phyloP scores from a whole-genome alignment of 2,329 filamentous ascomycete species.

The Pseudopyricularia javanii region DNA sequence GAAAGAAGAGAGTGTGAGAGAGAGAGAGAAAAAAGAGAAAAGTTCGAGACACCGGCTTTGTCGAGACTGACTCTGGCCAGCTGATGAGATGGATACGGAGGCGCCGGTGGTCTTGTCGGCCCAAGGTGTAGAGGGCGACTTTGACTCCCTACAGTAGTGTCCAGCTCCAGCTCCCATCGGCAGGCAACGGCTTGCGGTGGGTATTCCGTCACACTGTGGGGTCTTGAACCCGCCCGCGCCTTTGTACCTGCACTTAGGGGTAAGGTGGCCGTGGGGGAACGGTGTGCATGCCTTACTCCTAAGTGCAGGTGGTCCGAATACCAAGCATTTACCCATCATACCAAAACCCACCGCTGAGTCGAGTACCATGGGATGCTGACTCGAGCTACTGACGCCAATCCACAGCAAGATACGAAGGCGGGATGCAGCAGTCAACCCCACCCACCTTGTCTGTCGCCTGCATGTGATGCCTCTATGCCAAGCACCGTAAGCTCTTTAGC shows the following conservation, averaged over 20 bases:
- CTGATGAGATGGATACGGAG: too few species aligned
- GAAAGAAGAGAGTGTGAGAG: too few species aligned
- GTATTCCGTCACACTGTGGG: background rate
- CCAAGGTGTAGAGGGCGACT: too few species aligned
- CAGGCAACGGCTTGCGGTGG: background rate
- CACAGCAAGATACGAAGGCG: too few species aligned
- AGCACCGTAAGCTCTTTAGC: background rate
- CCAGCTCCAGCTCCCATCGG: background rate
- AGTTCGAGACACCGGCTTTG: too few species aligned
- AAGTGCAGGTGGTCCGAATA: conserved; percentile 8
- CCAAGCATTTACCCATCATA: background rate
- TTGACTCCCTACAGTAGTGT: too few species aligned
- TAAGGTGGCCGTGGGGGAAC: background rate
- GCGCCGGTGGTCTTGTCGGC: too few species aligned
- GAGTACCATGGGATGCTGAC: background rate
- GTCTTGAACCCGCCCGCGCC: background rate
- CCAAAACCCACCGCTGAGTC: background rate
- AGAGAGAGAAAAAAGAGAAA: too few species aligned
- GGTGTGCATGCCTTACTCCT: conserved; percentile 5
- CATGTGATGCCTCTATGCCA: conserved; percentile 3
- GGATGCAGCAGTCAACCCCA: background rate
- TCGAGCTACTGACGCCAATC: too few species aligned
- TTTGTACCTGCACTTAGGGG: background rate
- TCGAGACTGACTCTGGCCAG: too few species aligned
- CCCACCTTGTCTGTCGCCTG: background rate